These are phyloP conservation scores for Rhodofomes roseus DNA, from an alignment of 1,284 basidiomycete species.

Conservation along the genomic window DNA sequence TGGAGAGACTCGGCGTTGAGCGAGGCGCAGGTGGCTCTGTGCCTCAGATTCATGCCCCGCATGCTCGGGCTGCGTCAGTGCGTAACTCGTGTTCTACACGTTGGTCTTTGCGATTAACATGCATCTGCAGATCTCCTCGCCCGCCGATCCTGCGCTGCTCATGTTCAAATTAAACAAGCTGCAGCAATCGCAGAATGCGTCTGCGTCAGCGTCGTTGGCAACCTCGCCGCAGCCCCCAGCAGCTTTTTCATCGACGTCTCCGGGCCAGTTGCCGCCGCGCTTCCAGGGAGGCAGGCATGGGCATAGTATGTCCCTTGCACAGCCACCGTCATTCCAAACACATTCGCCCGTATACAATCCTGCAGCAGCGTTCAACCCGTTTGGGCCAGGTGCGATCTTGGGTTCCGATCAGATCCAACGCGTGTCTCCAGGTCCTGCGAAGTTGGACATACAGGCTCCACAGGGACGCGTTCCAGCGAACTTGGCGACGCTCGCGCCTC, in stretches of 20 bases:
- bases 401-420: conserved; percentile 44
- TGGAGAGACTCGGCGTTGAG: conserved; percentile 75
- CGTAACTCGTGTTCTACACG: conserved; percentile 27
- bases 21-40: conserved; percentile 52
- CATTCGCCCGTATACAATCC: conserved; percentile 37
- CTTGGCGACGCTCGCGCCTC: conserved; percentile 44
- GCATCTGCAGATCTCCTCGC: conserved; percentile 70
- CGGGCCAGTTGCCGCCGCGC: conserved; percentile 39
- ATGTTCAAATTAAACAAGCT: conserved; percentile 80
- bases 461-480: conserved; percentile 56
- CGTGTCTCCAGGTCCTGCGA: conserved; percentile 16
- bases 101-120: conserved; percentile 1
- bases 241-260: conserved; percentile 43
- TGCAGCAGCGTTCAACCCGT: conserved; percentile 51
- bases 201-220: conserved; percentile 49
- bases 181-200: conserved; percentile 63
- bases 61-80: conserved; percentile 76
- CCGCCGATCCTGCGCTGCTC: conserved; percentile 75
- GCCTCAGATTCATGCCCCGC: conserved; percentile 63
- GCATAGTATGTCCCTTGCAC: conserved; percentile 68
- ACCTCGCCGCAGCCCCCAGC: conserved; percentile 57
- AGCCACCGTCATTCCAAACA: conserved; percentile 37
- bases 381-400: conserved; percentile 50
- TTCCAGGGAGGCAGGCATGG: conserved; percentile 59
- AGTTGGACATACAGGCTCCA: conserved; percentile 46